Evolutionary conservation across 352 stramenopile species (phyloP).

Genomic region (Globisporangium nunn): DNA sequence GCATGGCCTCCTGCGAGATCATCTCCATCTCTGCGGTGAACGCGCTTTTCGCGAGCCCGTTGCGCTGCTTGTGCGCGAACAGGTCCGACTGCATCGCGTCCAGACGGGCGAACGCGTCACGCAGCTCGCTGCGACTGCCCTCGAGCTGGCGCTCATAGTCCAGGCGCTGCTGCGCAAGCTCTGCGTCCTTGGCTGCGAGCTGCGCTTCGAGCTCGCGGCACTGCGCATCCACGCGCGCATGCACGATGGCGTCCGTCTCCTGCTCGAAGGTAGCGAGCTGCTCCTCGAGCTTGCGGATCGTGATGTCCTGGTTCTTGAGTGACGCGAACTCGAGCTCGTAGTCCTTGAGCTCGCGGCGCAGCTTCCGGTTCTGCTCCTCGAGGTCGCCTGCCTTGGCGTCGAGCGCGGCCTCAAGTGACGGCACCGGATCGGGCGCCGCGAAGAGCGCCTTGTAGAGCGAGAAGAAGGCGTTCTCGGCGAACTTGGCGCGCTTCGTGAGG

Average conservation of each 20-base stretch:
- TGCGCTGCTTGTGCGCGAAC: conserved; percentile 81
- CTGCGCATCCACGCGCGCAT: conserved; percentile 49
- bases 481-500: conserved; percentile 89
- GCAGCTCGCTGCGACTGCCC: conserved; percentile 40
- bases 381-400: conserved; percentile 70
- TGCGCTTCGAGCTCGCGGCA: conserved; percentile 62
- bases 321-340: conserved; percentile 92
- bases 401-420: conserved; percentile 51
- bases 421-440: conserved; percentile 78
- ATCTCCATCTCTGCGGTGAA: conserved; percentile 85
- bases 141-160: conserved; percentile 69
- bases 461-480: conserved; percentile 86
- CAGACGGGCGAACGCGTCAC: conserved; percentile 66
- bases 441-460: conserved; percentile 84
- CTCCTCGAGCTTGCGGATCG: conserved; percentile 92
- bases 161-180: conserved; percentile 78
- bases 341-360: conserved; percentile 87
- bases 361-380: conserved; percentile 87
- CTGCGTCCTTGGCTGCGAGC: conserved; percentile 54
- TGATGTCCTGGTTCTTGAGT: conserved; percentile 97
- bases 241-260: conserved; percentile 55
- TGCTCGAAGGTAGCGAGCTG: conserved; percentile 79
- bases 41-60: conserved; percentile 43
- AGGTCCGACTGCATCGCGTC: conserved; percentile 90
- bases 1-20: conserved; percentile 78